Percentiles rank a stretch among this genome's conserved stretches.
Conservation (phyloP, 805 yeast species). For the Ogataea haglerorum region DNA sequence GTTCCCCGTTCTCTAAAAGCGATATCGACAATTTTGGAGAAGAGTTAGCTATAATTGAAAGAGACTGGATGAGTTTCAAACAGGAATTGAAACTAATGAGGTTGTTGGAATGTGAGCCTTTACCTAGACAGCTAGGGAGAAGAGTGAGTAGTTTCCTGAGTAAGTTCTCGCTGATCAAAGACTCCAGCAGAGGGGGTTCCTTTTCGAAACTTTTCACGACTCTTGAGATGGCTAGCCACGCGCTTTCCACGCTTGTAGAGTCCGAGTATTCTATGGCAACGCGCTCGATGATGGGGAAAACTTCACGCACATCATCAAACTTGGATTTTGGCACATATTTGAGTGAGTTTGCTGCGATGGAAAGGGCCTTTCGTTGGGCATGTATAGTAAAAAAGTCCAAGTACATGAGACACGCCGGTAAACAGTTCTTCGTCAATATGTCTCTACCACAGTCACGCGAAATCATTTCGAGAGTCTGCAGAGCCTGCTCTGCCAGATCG, state of each 20-base stretch:
- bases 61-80: constrained; percentile 41
- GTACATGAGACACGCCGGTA: constrained; percentile 63
- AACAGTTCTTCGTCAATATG: constrained; percentile 57
- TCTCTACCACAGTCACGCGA: constrained; percentile 51
- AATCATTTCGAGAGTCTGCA: constrained; percentile 69
- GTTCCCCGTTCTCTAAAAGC: constrained; percentile 45
- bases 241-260: constrained; percentile 54
- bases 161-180: constrained; percentile 37
- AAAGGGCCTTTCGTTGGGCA: constrained; percentile 79
- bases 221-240: constrained; percentile 62
- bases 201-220: constrained; percentile 48
- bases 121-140: constrained; percentile 29
- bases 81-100: constrained; percentile 37
- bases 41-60: constrained; percentile 40
- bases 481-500: constrained; percentile 88
- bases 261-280: constrained; percentile 58
- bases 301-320: constrained; percentile 48
- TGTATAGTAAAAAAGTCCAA: constrained; percentile 87
- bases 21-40: constrained; percentile 41
- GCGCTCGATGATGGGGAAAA: constrained; percentile 57
- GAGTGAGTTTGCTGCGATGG: constrained; percentile 69
- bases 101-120: constrained; percentile 24
- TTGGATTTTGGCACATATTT: constrained; percentile 42
- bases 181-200: constrained; percentile 43
- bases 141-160: constrained; percentile 30